phyloP scores from a whole-genome alignment of 371 early-diverging fungal genomes.

The Rhizopus arrhizus region DNA sequence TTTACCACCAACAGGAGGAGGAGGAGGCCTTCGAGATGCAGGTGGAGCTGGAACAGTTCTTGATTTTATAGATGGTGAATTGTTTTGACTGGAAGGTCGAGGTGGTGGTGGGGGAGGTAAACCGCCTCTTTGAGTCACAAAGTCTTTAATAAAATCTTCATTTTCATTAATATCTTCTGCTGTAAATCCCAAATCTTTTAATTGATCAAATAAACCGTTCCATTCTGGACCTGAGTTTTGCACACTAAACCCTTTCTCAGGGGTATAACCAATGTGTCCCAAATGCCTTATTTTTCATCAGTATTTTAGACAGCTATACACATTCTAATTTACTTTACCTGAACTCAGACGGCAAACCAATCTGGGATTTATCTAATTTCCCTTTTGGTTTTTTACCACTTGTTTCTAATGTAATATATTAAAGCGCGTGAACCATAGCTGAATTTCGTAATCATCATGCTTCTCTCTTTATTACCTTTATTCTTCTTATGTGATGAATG shows the following conservation, averaged over 20 bases:
- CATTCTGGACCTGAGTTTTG: conserved; percentile 84
- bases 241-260: conserved; percentile 81
- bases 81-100: conserved; percentile 20
- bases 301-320: background rate
- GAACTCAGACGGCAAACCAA: conserved; percentile 78
- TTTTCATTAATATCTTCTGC: conserved; percentile 48
- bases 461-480: conserved; percentile 32
- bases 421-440: background rate
- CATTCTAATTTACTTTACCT: conserved; percentile 39
- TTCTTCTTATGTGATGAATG: conserved; percentile 41
- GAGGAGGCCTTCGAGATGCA: conserved; percentile 35
- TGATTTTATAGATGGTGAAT: conserved; percentile 8
- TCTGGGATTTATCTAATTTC: conserved; percentile 75
- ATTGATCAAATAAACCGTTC: conserved; percentile 64
- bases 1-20: conserved; percentile 42
- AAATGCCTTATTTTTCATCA: conserved; percentile 56
- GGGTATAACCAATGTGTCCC: conserved; percentile 79
- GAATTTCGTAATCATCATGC: background rate
- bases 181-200: conserved; percentile 50
- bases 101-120: conserved; percentile 30
- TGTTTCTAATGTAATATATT: conserved; percentile 17
- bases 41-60: conserved; percentile 42
- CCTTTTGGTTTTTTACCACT: conserved; percentile 37
- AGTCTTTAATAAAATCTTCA: conserved; percentile 51
- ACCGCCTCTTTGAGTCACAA: conserved; percentile 50